phyloP scores from a whole-genome alignment of 306 rosid species.

The Prunus mongolica region DNA sequence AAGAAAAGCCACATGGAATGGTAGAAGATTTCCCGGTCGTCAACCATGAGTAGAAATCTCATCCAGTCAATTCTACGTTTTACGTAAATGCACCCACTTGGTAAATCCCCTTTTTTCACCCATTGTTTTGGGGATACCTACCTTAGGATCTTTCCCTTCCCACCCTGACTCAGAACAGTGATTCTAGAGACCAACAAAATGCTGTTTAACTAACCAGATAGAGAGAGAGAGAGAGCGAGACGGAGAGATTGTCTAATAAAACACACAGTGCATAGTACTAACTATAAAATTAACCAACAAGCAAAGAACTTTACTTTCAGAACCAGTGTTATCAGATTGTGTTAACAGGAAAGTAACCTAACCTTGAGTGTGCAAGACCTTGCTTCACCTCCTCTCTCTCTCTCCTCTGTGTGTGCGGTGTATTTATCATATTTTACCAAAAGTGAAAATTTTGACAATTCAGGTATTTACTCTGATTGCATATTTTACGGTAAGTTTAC shows the following conservation, averaged over 20 bases:
- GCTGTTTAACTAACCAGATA: constrained; percentile 10
- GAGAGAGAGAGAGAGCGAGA: neutral
- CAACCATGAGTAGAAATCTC: constrained; percentile 17
- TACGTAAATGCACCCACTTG: constrained; percentile 8
- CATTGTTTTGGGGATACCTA: constrained; percentile 7
- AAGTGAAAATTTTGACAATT: neutral
- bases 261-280: neutral
- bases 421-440: neutral
- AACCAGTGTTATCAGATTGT: constrained; percentile 22
- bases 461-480: neutral
- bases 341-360: constrained; percentile 49
- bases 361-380: constrained; percentile 25
- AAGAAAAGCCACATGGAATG: neutral
- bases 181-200: neutral
- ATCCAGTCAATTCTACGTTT: neutral
- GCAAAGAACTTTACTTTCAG: constrained; percentile 26
- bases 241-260: neutral
- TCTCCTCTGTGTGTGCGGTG: neutral
- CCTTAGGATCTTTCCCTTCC: neutral
- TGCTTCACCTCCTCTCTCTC: neutral
- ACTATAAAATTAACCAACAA: constrained; percentile 40
- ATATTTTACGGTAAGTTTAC: neutral
- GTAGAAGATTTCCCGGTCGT: constrained; percentile 16
- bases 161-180: neutral
- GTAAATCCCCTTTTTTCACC: constrained; percentile 5